These are phyloP conservation scores for Phylloporus sp. DNA, from an alignment of 768 basidiomycete genomes.

Conservation along the genomic window DNA sequence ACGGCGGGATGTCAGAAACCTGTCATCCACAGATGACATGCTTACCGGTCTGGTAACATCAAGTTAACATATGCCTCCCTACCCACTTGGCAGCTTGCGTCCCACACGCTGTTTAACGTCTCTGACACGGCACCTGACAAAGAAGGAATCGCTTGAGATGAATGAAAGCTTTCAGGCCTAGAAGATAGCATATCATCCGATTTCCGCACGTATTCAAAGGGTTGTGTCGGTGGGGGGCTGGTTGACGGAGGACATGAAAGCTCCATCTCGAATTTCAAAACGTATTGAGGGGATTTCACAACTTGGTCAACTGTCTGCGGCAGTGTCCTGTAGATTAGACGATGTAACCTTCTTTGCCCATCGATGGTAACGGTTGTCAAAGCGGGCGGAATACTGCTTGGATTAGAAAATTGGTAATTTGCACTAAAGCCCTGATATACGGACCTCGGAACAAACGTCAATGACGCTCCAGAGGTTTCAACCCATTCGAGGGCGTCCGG, in stretches of 20 bases:
- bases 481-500: conserved; percentile 47
- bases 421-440: not conserved
- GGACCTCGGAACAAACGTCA: conserved; percentile 54
- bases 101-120: not conserved
- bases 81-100: conserved; percentile 34
- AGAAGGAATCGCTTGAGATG: not conserved
- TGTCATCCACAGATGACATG: not conserved
- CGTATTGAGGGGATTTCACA: conserved; percentile 11
- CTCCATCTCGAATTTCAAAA: conserved; percentile 41
- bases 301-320: conserved; percentile 11
- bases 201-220: not conserved
- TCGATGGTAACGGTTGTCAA: conserved; percentile 29
- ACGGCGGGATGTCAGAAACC: conserved; percentile 3
- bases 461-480: conserved; percentile 26
- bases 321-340: conserved; percentile 46
- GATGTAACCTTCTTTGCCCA: conserved; percentile 38
- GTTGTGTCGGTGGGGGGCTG: not conserved
- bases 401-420: not conserved
- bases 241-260: conserved; percentile 9
- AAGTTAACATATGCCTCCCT: conserved; percentile 41
- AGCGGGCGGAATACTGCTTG: conserved; percentile 37
- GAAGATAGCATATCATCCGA: not conserved
- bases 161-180: not conserved
- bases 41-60: conserved; percentile 57
- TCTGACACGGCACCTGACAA: not conserved